A percentile compares a stretch with the other conserved stretches of the same genome.
These are phyloP conservation scores for Candida fluviatilis DNA, from an alignment of 805 yeast genomes.

Conservation along the genomic window DNA sequence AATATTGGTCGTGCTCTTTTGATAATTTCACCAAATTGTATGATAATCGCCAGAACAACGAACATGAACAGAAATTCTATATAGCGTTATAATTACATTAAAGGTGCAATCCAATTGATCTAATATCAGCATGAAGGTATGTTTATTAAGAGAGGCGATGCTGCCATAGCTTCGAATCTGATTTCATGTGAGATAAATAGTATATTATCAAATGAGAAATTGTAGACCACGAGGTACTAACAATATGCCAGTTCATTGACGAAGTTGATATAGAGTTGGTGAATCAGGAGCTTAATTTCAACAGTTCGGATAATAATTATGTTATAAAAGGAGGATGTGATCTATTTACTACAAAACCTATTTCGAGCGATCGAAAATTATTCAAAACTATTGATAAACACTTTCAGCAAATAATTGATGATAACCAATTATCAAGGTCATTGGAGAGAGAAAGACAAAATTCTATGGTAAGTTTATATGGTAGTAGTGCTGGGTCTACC, in stretches of 20 bases:
- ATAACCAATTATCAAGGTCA: conserved; percentile 37
- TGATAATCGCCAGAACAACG: conserved; percentile 4
- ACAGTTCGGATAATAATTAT: conserved; percentile 38
- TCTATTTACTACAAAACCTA: conserved; percentile 89
- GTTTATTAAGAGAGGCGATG: conserved; percentile 2
- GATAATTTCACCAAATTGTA: neutral
- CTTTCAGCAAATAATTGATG: conserved; percentile 51
- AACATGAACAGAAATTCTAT: too few species aligned
- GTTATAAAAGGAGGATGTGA: conserved; percentile 85
- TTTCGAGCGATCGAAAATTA: conserved; percentile 82
- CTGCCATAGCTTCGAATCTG: too few species aligned
- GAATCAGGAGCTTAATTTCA: conserved; percentile 77
- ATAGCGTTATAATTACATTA: neutral
- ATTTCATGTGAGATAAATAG: too few species aligned
- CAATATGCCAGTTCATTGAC: conserved; percentile 69
- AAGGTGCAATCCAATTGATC: neutral
- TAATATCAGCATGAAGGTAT: conserved; percentile 13
- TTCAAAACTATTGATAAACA: conserved; percentile 85
- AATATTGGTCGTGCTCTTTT: neutral
- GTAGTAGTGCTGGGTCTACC: conserved; percentile 36
- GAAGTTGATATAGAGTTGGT: conserved; percentile 89
- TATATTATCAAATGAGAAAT: too few species aligned
- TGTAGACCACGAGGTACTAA: conserved; percentile 9
- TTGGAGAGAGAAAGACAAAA: conserved; percentile 36
- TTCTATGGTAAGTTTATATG: conserved; percentile 32